Percentiles rank a stretch among this genome's conserved stretches.
Evolutionary conservation across 2,329 filamentous ascomycete species (phyloP).

Genomic region (Monilinia laxa): DNA sequence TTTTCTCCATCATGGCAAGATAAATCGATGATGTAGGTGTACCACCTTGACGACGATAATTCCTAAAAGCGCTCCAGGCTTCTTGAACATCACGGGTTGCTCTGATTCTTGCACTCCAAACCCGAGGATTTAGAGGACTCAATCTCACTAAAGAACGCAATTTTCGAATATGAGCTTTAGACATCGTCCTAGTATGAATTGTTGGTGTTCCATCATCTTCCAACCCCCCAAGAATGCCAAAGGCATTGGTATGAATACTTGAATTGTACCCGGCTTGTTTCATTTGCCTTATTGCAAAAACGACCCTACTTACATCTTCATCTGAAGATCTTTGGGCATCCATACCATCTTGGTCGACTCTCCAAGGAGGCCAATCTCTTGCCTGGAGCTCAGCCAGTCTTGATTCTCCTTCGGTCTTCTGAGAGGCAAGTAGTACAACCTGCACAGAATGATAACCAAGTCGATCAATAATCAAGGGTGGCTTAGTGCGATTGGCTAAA

Average conservation of each 20-base stretch:
- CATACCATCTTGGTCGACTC: slow-evolving; percentile 56
- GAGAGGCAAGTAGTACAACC: slow-evolving; percentile 52
- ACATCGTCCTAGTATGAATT: slow-evolving; percentile 52
- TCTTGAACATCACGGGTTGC: slow-evolving; percentile 61
- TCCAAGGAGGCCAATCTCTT: slow-evolving; percentile 61
- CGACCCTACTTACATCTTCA: slow-evolving; percentile 54
- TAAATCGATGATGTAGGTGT: slow-evolving; percentile 50
- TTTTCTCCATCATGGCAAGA: slow-evolving; percentile 59
- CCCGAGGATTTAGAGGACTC: slow-evolving; percentile 6
- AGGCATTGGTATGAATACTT: slow-evolving; percentile 48
- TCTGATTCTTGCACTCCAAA: slow-evolving; percentile 57
- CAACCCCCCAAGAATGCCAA: slow-evolving; percentile 55
- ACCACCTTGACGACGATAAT: slow-evolving; percentile 41
- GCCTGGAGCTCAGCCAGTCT: slow-evolving; percentile 50
- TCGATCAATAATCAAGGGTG: slow-evolving; percentile 52
- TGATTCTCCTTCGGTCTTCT: slow-evolving; percentile 53
- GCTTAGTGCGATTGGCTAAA: slow-evolving; percentile 50
- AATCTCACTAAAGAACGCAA: slow-evolving; percentile 20
- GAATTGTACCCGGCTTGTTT: slow-evolving; percentile 55
- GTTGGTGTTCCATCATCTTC: slow-evolving; percentile 53
- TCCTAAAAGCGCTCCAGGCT: slow-evolving; percentile 52
- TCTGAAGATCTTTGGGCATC: slow-evolving; percentile 54
- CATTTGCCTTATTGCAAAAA: slow-evolving; percentile 54
- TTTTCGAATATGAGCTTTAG: slow-evolving; percentile 17
- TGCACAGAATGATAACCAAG: slow-evolving; percentile 56